Percentiles rank a stretch among this genome's conserved stretches.
Conservation (phyloP, 2,329 filamentous ascomycete genomes). For the Pseudogymnoascus sp. region DNA sequence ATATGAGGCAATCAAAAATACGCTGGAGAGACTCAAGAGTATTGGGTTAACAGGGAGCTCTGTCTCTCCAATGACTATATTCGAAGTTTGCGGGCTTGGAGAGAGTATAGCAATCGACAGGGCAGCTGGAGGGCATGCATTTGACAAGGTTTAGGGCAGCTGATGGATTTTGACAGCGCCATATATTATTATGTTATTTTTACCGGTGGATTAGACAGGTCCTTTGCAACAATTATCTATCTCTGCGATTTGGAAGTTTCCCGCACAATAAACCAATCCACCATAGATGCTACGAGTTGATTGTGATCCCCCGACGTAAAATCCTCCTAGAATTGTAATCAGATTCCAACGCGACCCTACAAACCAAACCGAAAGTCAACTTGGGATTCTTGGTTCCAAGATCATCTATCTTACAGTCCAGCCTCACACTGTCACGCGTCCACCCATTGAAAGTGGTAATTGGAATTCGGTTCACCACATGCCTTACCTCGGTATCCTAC, state of each 20-base stretch:
- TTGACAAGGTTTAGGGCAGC: background rate
- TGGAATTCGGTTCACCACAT: background rate
- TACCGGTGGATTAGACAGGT: background rate
- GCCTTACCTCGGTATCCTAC: background rate
- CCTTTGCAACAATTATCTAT: background rate
- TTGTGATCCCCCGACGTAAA: background rate
- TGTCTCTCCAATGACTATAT: constrained; percentile 9
- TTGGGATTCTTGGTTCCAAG: background rate
- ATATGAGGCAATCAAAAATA: constrained; percentile 35
- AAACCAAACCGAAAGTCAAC: background rate
- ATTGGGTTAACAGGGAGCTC: constrained; percentile 26
- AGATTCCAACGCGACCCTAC: background rate
- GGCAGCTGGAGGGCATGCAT: constrained; percentile 11
- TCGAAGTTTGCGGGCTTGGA: constrained; percentile 11
- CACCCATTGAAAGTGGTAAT: background rate
- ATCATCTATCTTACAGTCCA: background rate
- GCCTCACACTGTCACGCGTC: background rate
- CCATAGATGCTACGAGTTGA: too few species aligned
- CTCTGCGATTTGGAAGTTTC: background rate
- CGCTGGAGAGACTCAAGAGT: constrained; percentile 31
- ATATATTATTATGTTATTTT: background rate
- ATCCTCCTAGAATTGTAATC: background rate
- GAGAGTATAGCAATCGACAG: constrained; percentile 12
- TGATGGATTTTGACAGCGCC: background rate
- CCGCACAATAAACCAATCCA: background rate